These are phyloP conservation scores for Boletellus deceptivus DNA, from an alignment of 1,284 basidiomycete species.

Conservation along the genomic window DNA sequence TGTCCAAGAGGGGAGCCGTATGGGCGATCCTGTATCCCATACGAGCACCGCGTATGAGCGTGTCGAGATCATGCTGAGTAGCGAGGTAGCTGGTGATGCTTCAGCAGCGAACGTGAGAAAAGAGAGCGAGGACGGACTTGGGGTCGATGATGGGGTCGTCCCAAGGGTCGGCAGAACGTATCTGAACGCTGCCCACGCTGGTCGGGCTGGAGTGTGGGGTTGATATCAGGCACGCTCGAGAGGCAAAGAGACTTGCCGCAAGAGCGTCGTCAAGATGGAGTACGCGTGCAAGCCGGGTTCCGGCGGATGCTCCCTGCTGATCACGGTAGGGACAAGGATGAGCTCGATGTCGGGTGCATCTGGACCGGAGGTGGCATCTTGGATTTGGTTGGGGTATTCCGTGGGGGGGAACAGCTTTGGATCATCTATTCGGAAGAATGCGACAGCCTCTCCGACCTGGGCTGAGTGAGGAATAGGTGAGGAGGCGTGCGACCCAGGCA, in stretches of 20 bases:
- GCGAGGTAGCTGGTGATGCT: constrained; percentile 49
- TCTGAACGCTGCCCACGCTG: constrained; percentile 40
- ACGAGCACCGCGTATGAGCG: constrained; percentile 52
- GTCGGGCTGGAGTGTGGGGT: constrained; percentile 37
- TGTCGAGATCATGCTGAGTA: constrained; percentile 52
- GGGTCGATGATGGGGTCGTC: constrained; percentile 47
- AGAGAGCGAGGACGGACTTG: constrained; percentile 28
- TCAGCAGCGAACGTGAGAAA: background rate
- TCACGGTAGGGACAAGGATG: constrained; percentile 45
- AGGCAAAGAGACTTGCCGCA: constrained; percentile 20
- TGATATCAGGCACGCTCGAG: background rate
- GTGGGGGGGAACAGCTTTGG: constrained; percentile 46
- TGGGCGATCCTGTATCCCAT: constrained; percentile 48
- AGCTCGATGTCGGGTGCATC: constrained; percentile 63
- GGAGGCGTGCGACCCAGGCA: background rate
- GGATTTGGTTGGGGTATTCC: constrained; percentile 40
- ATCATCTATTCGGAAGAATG: constrained; percentile 58
- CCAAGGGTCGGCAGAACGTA: constrained; percentile 41
- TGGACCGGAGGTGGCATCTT: constrained; percentile 54
- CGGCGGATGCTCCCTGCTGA: background rate
- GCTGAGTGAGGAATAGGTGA: constrained; percentile 1
- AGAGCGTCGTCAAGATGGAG: constrained; percentile 16
- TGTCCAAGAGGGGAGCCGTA: constrained; percentile 46
- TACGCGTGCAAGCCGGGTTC: constrained; percentile 17
- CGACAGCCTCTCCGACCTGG: constrained; percentile 56